These are phyloP conservation scores for Scolecobasidium constrictum DNA, from an alignment of 2,329 filamentous ascomycete species.

Conservation along the genomic window DNA sequence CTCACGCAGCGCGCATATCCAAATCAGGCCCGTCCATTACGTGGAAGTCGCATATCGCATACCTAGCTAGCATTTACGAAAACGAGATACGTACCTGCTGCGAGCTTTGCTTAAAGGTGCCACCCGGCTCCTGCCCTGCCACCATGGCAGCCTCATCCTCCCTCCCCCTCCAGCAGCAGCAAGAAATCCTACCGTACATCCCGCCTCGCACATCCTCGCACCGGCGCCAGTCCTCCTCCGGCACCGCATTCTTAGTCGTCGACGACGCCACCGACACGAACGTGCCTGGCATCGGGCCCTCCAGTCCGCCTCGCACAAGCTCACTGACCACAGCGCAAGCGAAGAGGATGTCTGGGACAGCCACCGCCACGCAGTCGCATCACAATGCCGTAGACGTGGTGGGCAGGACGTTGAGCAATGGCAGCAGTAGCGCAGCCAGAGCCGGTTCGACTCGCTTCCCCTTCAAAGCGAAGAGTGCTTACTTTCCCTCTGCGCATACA, in stretches of 20 bases:
- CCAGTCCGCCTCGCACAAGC: not conserved
- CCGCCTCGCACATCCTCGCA: slow-evolving; percentile 26
- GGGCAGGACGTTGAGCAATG: too few species aligned
- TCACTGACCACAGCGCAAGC: not conserved
- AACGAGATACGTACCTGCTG: too few species aligned
- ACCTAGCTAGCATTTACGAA: too few species aligned
- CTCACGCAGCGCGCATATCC: too few species aligned
- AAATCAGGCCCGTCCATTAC: too few species aligned
- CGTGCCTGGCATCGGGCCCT: not conserved
- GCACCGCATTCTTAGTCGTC: not conserved
- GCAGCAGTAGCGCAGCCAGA: not conserved
- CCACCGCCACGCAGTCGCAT: not conserved
- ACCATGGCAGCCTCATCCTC: not conserved
- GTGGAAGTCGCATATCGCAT: too few species aligned
- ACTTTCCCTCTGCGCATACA: not conserved
- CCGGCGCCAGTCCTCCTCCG: slow-evolving; percentile 10
- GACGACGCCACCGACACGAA: not conserved
- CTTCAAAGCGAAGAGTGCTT: slow-evolving; percentile 1
- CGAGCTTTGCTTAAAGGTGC: too few species aligned
- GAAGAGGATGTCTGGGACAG: slow-evolving; percentile 12
- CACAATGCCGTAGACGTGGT: too few species aligned
- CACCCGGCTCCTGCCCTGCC: too few species aligned
- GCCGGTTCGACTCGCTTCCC: not conserved
- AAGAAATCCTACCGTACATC: not conserved
- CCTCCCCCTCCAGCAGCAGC: not conserved